A percentile compares a stretch with the other conserved stretches of the same genome.
Evolutionary conservation across 352 stramenopile species (phyloP).

Genomic region (Pythium inflatum): DNA sequence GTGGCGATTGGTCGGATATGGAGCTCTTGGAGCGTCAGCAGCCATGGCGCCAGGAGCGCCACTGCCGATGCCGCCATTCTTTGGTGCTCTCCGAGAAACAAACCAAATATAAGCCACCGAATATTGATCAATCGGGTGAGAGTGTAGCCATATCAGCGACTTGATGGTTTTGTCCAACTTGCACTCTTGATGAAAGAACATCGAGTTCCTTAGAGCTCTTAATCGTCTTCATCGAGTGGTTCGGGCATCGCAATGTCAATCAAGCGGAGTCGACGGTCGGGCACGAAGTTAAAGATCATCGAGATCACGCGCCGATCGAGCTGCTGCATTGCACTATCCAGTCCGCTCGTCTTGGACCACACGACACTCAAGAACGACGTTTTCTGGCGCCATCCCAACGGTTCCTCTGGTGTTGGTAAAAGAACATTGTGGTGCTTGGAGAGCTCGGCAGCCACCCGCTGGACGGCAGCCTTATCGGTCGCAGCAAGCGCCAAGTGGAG

Average conservation of each 20-base stretch:
- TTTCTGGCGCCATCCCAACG: neutral
- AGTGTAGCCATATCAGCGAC: too few species aligned
- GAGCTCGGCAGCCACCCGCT: neutral
- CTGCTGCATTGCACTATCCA: neutral
- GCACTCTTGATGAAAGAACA: too few species aligned
- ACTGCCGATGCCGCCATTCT: too few species aligned
- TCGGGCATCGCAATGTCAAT: neutral
- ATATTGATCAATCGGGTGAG: too few species aligned
- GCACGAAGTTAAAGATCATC: conserved; percentile 1
- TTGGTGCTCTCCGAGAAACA: too few species aligned
- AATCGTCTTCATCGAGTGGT: neutral
- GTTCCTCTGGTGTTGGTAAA: neutral
- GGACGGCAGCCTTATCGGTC: neutral
- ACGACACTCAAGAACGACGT: conserved; percentile 4
- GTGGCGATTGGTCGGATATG: too few species aligned
- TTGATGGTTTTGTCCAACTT: too few species aligned
- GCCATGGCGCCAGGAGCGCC: too few species aligned
- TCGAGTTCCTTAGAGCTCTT: too few species aligned
- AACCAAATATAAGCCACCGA: too few species aligned
- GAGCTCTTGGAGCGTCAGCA: too few species aligned
- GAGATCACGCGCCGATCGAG: neutral
- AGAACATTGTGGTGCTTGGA: neutral
- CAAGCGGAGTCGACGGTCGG: neutral
- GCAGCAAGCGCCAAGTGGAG: neutral
- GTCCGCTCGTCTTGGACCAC: neutral